Evolutionary conservation across 768 basidiomycete species (phyloP), one percentile per base, ranked within the genome.

Genomic region (Agaricus bisporus): DNA sequence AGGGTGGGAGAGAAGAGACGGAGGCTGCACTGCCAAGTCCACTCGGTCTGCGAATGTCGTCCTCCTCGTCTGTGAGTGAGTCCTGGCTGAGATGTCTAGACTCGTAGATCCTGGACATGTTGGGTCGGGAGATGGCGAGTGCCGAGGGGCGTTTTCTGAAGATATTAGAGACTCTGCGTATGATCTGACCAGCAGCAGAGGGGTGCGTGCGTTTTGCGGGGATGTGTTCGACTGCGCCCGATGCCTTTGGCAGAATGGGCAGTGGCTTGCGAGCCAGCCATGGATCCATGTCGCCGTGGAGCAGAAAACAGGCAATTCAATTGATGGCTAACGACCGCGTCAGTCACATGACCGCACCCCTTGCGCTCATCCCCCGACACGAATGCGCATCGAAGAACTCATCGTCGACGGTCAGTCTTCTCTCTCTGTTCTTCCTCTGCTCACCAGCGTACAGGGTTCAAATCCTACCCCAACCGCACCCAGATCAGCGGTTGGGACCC

Each of bases 401-500:
- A 87, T 98, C 54, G 79, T 98, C 49, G 95, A 98, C 69, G 93
- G 91, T 82, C 61, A 32, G 67, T 54, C 41, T 14, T 28, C n/a
- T 37, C 18, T 25, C 43, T 36, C 14, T 10, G 4, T 15, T 11
- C 38, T 26, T 41, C 25, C 44, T 10, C 38, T 50, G 12, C 44
- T 36, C 15, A 48, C 12, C 2, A 39, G 2, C 29, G 18, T 42
- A 9, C 59, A 91, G 94, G 95, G 44, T 99, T 98, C 79, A 98
- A 99, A 68, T 95, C 93, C 1, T 98, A 98, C 66, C 95, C 95
- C 9, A 93, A 95, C 26, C 82, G 95, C 47, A 98, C 97, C 0
- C 89, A 90, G 62, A 95, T 99, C 57, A 86, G 87, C 0, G 95
- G 95, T 57, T 99, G 97, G 93, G 95, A 98, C 66, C 72, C 91